These are phyloP conservation scores for Henckelia pumila DNA, from an alignment of 257 asterid genomes.

Conservation along the genomic window DNA sequence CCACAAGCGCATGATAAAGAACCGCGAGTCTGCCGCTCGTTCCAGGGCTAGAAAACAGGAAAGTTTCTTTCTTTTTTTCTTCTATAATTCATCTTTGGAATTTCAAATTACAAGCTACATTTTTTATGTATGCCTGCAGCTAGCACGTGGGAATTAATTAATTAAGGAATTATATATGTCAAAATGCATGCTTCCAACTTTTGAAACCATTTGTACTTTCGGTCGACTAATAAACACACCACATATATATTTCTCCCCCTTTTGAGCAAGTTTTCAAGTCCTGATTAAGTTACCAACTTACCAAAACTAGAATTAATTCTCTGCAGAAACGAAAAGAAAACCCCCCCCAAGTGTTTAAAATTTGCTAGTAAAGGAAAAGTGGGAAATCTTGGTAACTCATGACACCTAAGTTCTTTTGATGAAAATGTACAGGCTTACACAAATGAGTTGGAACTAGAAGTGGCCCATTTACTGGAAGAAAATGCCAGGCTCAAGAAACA, in stretches of 20 bases:
- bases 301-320: no score
- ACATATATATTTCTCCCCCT: neutral
- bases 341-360: neutral
- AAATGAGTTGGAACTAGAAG: constrained; percentile 32
- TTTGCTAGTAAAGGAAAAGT: no score
- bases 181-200: neutral
- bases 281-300: no score
- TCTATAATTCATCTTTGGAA: no score
- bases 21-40: constrained; percentile 5
- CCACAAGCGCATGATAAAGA: constrained; percentile 12
- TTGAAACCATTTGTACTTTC: neutral
- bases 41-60: constrained; percentile 14
- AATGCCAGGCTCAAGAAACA: constrained; percentile 39
- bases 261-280: neutral
- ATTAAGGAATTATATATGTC: no score
- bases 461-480: constrained; percentile 31
- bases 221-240: neutral
- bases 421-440: constrained; percentile 37
- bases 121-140: neutral
- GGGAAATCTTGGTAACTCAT: no score
- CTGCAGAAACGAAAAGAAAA: no score
- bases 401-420: no score
- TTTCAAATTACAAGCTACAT: no score
- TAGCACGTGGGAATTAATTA: no score
- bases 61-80: neutral